Percentiles rank a stretch among this genome's conserved stretches.
Evolutionary conservation across 2,329 filamentous ascomycete species (phyloP).

Genomic region (Paraconiothyrium sp.): DNA sequence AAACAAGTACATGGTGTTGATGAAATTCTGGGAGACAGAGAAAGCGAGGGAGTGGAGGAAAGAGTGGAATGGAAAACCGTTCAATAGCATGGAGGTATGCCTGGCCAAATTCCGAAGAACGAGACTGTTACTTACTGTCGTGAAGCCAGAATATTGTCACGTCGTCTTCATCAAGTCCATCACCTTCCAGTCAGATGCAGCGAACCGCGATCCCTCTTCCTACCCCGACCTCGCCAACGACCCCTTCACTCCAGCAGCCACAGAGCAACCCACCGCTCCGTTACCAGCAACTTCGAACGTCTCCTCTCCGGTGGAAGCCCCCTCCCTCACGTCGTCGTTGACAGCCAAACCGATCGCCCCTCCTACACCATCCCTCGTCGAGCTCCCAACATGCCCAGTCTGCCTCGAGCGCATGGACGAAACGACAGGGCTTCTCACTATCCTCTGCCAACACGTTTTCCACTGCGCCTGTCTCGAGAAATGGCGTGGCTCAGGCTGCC

Average conservation of each 20-base stretch:
- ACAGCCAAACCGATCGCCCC: slow-evolving; percentile 71
- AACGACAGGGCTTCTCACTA: slow-evolving; percentile 92
- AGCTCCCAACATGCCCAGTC: slow-evolving; percentile 94
- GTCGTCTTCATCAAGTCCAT: slow-evolving; percentile 95
- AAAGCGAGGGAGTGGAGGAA: slow-evolving; percentile 82
- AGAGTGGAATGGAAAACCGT: slow-evolving; percentile 91
- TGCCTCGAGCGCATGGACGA: slow-evolving; percentile 99
- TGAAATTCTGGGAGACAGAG: slow-evolving; percentile 85
- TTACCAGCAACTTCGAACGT: slow-evolving; percentile 42
- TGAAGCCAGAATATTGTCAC: slow-evolving; percentile 88
- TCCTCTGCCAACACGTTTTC: slow-evolving; percentile 96
- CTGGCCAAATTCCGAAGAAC: neutral
- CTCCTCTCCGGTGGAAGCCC: slow-evolving; percentile 44
- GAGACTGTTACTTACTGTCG: slow-evolving; percentile 19
- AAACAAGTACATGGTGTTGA: slow-evolving; percentile 92
- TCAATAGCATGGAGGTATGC: slow-evolving; percentile 86
- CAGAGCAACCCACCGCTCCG: slow-evolving; percentile 46
- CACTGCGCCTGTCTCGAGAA: slow-evolving; percentile 96
- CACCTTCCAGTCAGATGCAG: slow-evolving; percentile 74
- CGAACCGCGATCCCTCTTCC: slow-evolving; percentile 56
- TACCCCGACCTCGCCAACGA: slow-evolving; percentile 72
- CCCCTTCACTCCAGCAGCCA: slow-evolving; percentile 68
- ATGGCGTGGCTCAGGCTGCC: slow-evolving; percentile 93
- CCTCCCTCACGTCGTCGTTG: slow-evolving; percentile 55
- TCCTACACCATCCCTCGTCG: slow-evolving; percentile 84